phyloP scores from a whole-genome alignment of 2,329 filamentous ascomycete species.

The Fusarium citri region DNA sequence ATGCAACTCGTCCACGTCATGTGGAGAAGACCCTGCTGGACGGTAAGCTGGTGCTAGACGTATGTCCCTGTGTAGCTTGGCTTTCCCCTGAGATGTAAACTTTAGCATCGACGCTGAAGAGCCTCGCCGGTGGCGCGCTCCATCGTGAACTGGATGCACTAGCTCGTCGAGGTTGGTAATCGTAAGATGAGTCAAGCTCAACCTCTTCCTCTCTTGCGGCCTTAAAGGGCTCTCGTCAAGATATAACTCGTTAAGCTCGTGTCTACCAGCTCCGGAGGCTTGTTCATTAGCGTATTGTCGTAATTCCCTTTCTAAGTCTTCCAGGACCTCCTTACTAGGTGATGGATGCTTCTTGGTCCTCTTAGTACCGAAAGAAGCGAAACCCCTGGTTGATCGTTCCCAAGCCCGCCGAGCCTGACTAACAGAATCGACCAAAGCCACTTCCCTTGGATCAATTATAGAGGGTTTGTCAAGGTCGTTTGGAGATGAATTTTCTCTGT shows the following conservation, averaged over 20 bases:
- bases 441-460: not conserved
- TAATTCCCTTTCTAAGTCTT: slow-evolving; percentile 53
- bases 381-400: not conserved
- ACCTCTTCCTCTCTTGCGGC: slow-evolving; percentile 48
- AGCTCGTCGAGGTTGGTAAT: slow-evolving; percentile 32
- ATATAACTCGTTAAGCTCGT: slow-evolving; percentile 50
- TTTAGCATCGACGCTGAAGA: slow-evolving; percentile 30
- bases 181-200: slow-evolving; percentile 30
- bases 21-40: slow-evolving; percentile 37
- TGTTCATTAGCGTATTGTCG: slow-evolving; percentile 47
- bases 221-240: slow-evolving; percentile 29
- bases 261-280: slow-evolving; percentile 16
- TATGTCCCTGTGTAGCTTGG: slow-evolving; percentile 38
- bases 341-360: slow-evolving; percentile 59
- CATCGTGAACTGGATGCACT: slow-evolving; percentile 1
- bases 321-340: slow-evolving; percentile 56
- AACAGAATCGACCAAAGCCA: slow-evolving; percentile 15
- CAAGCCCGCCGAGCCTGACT: slow-evolving; percentile 16
- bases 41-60: slow-evolving; percentile 45
- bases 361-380: slow-evolving; percentile 13
- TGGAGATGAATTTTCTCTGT: not conserved
- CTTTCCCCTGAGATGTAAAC: not conserved
- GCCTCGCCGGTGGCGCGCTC: slow-evolving; percentile 18
- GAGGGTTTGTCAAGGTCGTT: not conserved
- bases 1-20: slow-evolving; percentile 53